phyloP scores from a whole-genome alignment of 768 basidiomycete species.

The Boletus subparvulus region DNA sequence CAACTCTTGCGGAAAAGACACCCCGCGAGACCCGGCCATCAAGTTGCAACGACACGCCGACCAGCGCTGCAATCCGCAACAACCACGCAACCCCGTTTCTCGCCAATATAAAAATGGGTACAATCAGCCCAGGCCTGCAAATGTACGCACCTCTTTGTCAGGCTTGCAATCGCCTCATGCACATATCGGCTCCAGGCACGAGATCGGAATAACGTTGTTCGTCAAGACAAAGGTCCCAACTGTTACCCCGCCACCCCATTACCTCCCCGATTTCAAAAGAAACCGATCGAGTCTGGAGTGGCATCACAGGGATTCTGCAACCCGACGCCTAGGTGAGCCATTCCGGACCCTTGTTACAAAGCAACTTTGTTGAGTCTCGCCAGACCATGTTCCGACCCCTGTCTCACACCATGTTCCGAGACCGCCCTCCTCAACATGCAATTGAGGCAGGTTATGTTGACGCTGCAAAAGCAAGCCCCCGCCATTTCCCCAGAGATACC shows the following conservation, averaged over 20 bases:
- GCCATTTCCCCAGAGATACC: neutral
- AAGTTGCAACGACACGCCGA: neutral
- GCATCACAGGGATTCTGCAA: neutral
- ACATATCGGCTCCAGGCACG: neutral
- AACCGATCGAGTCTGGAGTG: neutral
- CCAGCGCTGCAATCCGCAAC: neutral
- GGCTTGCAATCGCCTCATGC: neutral
- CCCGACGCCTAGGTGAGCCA: constrained; percentile 8
- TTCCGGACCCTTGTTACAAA: neutral
- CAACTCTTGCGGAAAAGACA: neutral
- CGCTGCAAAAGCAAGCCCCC: neutral
- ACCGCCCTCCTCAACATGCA: neutral
- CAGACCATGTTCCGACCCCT: constrained; percentile 13
- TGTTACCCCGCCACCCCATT: neutral
- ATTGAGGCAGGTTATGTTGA: neutral
- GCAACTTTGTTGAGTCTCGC: neutral
- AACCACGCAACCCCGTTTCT: neutral
- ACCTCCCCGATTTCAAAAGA: constrained; percentile 9
- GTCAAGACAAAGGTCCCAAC: neutral
- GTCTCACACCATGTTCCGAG: neutral
- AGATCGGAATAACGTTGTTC: neutral
- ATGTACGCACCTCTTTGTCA: constrained; percentile 3
- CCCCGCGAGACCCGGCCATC: neutral
- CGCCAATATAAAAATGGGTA: neutral
- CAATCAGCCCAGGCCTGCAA: neutral